Evolutionary conservation across 306 rosid species (phyloP).

Genomic region (Quercus agrifolia): DNA sequence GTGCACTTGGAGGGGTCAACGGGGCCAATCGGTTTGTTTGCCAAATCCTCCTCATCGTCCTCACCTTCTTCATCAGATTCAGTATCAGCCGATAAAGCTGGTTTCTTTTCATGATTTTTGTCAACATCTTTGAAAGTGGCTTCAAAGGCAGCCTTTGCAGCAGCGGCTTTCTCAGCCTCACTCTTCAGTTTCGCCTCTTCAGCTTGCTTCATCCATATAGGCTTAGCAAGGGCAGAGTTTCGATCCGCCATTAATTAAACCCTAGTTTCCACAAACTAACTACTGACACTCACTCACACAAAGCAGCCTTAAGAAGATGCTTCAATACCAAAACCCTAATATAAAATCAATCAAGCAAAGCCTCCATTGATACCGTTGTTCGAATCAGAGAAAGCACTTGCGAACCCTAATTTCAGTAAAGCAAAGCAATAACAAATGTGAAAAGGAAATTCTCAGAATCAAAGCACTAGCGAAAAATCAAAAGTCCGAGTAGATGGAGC

Average conservation of each 20-base stretch:
- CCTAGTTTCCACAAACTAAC: constrained; percentile 8
- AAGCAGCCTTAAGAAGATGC: background rate
- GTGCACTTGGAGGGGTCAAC: constrained; percentile 83
- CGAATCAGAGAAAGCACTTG: background rate
- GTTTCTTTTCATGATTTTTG: constrained; percentile 44
- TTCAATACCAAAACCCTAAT: constrained; percentile 3
- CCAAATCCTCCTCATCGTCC: constrained; percentile 83
- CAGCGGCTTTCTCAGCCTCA: constrained; percentile 93
- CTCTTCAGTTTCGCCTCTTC: constrained; percentile 91
- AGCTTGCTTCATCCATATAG: constrained; percentile 98
- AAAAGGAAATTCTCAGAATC: background rate
- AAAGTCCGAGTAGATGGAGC: background rate
- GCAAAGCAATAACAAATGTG: background rate
- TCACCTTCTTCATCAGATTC: constrained; percentile 74
- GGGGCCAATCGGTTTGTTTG: constrained; percentile 81
- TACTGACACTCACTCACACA: constrained; percentile 1
- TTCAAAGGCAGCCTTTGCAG: constrained; percentile 94
- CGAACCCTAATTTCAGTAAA: background rate
- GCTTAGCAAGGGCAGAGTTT: constrained; percentile 55
- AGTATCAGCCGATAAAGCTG: constrained; percentile 61
- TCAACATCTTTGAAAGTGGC: constrained; percentile 88
- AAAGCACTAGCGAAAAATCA: background rate
- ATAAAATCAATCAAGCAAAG: constrained; percentile 14
- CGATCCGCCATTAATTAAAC: constrained; percentile 76
- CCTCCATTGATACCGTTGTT: background rate